Conservation (phyloP, 163 green algal species). For the Scenedesmus sp. region DNA sequence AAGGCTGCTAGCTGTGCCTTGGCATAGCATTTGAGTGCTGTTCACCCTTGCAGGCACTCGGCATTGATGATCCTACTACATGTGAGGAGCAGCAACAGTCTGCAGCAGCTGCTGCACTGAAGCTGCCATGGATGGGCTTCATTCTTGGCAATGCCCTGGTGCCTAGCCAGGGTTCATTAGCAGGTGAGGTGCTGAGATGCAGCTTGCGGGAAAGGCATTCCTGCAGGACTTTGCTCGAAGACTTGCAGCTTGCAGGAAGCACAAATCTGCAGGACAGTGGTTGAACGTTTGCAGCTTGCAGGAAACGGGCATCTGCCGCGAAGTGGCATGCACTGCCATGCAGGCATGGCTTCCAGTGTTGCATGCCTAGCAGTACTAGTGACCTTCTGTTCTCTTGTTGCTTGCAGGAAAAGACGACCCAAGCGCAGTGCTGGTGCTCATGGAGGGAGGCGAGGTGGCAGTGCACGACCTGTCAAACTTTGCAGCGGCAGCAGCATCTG, state of each 20-base stretch:
- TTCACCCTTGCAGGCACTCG: neutral
- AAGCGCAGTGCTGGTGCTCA: slow-evolving; percentile 69
- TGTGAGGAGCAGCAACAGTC: neutral
- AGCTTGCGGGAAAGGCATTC: neutral
- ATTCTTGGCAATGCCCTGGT: slow-evolving; percentile 64
- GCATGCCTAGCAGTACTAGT: neutral
- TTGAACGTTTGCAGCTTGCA: neutral
- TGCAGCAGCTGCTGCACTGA: slow-evolving; percentile 4
- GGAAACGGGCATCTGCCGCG: neutral
- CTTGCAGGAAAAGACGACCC: slow-evolving; percentile 49
- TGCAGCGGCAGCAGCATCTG: neutral
- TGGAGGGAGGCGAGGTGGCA: slow-evolving; percentile 77
- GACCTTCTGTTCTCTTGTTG: neutral
- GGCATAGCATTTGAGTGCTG: neutral
- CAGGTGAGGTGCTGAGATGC: neutral
- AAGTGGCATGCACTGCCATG: too few species aligned
- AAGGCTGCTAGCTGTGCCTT: neutral
- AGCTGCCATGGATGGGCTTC: slow-evolving; percentile 77
- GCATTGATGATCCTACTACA: slow-evolving; percentile 41
- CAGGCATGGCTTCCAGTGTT: neutral
- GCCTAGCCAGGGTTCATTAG: neutral
- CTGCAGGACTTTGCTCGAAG: neutral
- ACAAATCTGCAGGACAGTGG: neutral
- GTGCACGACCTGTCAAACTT: slow-evolving; percentile 58
- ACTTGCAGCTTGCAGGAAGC: neutral